A percentile compares a stretch with the other conserved stretches of the same genome.
phyloP scores from a whole-genome alignment of 1,284 basidiomycete species.

The Ustilago cynodontis region DNA sequence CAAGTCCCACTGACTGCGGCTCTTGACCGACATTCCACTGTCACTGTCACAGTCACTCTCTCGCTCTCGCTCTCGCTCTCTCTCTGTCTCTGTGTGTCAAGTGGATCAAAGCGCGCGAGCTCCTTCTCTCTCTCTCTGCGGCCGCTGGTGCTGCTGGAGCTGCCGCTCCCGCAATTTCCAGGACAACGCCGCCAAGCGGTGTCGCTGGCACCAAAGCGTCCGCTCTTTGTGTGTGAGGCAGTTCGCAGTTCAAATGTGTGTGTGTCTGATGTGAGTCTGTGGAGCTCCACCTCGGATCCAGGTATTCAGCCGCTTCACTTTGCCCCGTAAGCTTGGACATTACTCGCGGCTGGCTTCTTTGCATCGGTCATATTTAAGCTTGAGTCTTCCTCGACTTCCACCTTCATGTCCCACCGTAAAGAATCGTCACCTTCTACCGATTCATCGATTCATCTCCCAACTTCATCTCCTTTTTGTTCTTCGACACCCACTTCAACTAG shows the following conservation, averaged over 20 bases:
- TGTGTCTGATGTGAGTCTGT: neutral
- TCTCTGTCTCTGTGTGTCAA: no score
- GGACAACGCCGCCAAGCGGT: neutral
- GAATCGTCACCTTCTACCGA: neutral
- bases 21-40: slow-evolving; percentile 28
- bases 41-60: no score
- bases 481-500: neutral
- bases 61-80: no score
- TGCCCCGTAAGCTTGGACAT: slow-evolving; percentile 25
- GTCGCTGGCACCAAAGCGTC: neutral
- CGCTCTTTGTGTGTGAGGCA: neutral
- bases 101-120: slow-evolving; percentile 1
- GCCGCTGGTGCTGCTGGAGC: neutral
- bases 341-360: neutral
- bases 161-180: slow-evolving; percentile 28
- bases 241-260: no score
- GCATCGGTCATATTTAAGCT: slow-evolving; percentile 14
- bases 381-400: neutral
- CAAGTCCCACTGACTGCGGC: slow-evolving; percentile 11
- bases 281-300: slow-evolving; percentile 3
- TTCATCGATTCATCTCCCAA: neutral
- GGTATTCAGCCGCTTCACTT: slow-evolving; percentile 4
- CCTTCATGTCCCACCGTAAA: neutral
- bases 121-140: neutral
- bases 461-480: neutral